phyloP scores from a whole-genome alignment of 1,139 yeast species.

The Suhomyces maxii region DNA sequence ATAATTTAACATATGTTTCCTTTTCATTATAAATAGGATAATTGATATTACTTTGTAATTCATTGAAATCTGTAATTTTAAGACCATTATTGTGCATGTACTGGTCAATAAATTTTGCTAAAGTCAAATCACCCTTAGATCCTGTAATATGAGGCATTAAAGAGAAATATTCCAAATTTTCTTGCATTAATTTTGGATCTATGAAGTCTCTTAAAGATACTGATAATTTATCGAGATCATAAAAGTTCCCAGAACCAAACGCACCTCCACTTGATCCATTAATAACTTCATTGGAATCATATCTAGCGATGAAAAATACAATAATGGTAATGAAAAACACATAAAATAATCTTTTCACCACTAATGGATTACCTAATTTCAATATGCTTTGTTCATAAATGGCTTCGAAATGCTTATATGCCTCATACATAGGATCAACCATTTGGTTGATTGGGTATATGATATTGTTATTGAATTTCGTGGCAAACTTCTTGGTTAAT shows the following conservation, averaged over 20 bases:
- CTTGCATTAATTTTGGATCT: slow-evolving; percentile 60
- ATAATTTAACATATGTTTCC: slow-evolving; percentile 32
- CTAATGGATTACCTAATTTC: slow-evolving; percentile 79
- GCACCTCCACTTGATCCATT: slow-evolving; percentile 43
- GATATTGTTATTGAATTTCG: slow-evolving; percentile 43
- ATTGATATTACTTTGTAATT: slow-evolving; percentile 57
- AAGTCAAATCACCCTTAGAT: slow-evolving; percentile 75
- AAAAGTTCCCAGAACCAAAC: slow-evolving; percentile 59
- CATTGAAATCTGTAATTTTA: slow-evolving; percentile 48
- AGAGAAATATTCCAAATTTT: slow-evolving; percentile 71
- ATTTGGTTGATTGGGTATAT: slow-evolving; percentile 56
- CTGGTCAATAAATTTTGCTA: slow-evolving; percentile 63
- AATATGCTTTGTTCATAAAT: slow-evolving; percentile 59
- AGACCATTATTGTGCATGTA: slow-evolving; percentile 61
- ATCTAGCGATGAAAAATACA: slow-evolving; percentile 57
- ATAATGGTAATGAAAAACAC: slow-evolving; percentile 61
- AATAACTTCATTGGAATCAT: slow-evolving; percentile 52
- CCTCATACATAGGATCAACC: slow-evolving; percentile 69
- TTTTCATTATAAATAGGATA: slow-evolving; percentile 38
- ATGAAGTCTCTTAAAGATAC: slow-evolving; percentile 51
- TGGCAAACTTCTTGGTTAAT: slow-evolving; percentile 34
- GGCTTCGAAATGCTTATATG: slow-evolving; percentile 44
- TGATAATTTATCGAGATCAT: slow-evolving; percentile 54
- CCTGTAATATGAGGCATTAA: slow-evolving; percentile 89
- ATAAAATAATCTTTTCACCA: slow-evolving; percentile 73